These are phyloP conservation scores for Phlebiopsis flavidoalba DNA, from an alignment of 768 basidiomycete species.

Conservation along the genomic window DNA sequence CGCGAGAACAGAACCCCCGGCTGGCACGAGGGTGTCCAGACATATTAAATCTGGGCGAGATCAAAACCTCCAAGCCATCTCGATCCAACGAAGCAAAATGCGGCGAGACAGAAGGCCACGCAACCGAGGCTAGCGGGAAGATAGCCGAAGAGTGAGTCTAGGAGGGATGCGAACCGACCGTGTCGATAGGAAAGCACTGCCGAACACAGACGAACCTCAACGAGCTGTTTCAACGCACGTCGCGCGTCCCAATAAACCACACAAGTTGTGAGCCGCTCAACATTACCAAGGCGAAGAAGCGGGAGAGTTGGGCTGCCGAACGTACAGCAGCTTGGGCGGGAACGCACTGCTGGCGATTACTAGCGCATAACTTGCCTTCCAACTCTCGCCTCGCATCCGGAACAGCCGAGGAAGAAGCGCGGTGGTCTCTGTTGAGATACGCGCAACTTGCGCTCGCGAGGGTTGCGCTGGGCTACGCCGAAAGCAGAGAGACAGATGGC, in stretches of 20 bases:
- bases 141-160: not conserved
- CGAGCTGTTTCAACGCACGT: not conserved
- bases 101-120: not conserved
- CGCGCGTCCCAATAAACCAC: not conserved
- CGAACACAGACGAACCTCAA: not conserved
- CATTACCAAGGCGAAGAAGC: not conserved
- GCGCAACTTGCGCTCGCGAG: constrained; percentile 39
- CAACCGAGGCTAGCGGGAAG: not conserved
- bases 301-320: constrained; percentile 8
- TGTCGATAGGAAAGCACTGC: not conserved
- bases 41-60: not conserved
- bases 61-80: not conserved
- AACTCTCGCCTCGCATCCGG: constrained; percentile 19
- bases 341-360: constrained; percentile 42
- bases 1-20: not conserved
- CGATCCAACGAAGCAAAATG: not conserved
- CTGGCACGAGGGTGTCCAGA: not conserved
- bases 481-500: constrained; percentile 34
- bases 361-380: constrained; percentile 35
- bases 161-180: not conserved
- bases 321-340: constrained; percentile 19
- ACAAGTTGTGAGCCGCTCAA: not conserved
- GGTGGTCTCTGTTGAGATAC: constrained; percentile 38
- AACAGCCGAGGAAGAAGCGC: constrained; percentile 13
- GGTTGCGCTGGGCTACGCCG: constrained; percentile 37